These are phyloP conservation scores for Yarrowia porcina DNA, from an alignment of 805 yeast species.

Conservation along the genomic window DNA sequence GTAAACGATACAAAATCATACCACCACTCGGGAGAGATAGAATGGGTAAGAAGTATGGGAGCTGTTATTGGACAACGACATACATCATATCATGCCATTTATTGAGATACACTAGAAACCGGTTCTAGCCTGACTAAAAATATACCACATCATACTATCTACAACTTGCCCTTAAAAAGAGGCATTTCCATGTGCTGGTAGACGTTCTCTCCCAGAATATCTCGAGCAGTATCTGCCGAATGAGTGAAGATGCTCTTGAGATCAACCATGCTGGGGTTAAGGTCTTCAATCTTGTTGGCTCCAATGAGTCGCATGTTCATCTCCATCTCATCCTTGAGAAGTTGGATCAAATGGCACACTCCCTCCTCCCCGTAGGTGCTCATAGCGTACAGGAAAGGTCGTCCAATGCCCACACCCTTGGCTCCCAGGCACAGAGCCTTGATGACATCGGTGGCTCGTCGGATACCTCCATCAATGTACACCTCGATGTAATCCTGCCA, in stretches of 20 bases:
- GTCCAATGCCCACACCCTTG: constrained; percentile 68
- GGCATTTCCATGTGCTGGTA: constrained; percentile 58
- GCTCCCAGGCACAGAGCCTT: constrained; percentile 79
- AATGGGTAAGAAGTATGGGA: too few relatives aligned
- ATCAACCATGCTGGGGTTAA: constrained; percentile 63
- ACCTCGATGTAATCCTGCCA: constrained; percentile 52
- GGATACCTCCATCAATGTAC: constrained; percentile 72
- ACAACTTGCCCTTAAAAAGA: constrained; percentile 42
- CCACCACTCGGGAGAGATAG: too few relatives aligned
- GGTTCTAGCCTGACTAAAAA: too few relatives aligned
- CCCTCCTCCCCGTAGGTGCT: constrained; percentile 79
- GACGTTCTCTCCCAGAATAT: constrained; percentile 51
- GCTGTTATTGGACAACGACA: too few relatives aligned
- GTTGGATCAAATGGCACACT: constrained; percentile 58
- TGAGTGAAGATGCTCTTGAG: constrained; percentile 44
- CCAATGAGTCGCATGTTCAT: constrained; percentile 82
- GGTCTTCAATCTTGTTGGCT: constrained; percentile 56
- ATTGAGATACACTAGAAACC: too few relatives aligned
- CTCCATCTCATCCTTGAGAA: constrained; percentile 65
- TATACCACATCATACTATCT: too few relatives aligned
- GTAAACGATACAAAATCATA: too few relatives aligned
- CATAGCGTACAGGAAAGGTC: constrained; percentile 75
- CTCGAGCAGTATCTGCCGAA: constrained; percentile 46
- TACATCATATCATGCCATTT: too few relatives aligned
- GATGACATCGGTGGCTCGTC: constrained; percentile 73